Conservation (phyloP, 2,329 filamentous ascomycete species). For the Arthrocladium fulminans region DNA sequence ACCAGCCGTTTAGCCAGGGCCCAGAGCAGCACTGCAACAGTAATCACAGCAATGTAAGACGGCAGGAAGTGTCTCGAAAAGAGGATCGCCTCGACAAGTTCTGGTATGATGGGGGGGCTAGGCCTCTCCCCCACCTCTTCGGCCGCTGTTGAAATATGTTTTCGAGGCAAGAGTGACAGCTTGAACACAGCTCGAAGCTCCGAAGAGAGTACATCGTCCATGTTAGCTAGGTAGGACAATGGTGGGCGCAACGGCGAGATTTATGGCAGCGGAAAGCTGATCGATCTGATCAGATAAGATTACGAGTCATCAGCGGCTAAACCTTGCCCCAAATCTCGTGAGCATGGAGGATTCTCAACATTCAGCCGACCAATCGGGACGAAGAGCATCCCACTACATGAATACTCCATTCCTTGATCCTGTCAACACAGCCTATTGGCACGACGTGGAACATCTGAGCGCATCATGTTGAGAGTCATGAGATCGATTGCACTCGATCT, state of each 20-base stretch:
- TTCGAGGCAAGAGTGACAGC: neutral
- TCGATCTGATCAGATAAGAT: constrained; percentile 2
- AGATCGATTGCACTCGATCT: too few relatives aligned
- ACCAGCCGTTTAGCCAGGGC: neutral
- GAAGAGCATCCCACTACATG: too few relatives aligned
- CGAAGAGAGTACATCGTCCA: constrained; percentile 4
- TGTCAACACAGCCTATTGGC: too few relatives aligned
- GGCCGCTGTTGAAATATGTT: neutral
- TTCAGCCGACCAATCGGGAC: too few relatives aligned
- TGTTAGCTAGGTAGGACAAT: neutral
- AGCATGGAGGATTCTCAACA: too few relatives aligned
- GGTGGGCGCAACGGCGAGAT: neutral
- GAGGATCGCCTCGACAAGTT: neutral
- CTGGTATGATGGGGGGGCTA: neutral
- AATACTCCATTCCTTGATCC: too few relatives aligned
- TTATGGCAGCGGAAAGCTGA: neutral
- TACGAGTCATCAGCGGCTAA: too few relatives aligned
- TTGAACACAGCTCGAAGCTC: constrained; percentile 5
- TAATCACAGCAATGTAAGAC: constrained; percentile 1
- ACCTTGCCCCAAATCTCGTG: too few relatives aligned
- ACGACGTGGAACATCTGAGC: too few relatives aligned
- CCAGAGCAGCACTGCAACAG: neutral
- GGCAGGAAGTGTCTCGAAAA: constrained; percentile 7
- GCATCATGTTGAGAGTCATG: too few relatives aligned
- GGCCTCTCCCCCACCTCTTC: neutral